A percentile compares a stretch with the other conserved stretches of the same genome.
These are phyloP conservation scores for Wickerhamiella azyma DNA, from an alignment of 805 yeast species.

Conservation along the genomic window DNA sequence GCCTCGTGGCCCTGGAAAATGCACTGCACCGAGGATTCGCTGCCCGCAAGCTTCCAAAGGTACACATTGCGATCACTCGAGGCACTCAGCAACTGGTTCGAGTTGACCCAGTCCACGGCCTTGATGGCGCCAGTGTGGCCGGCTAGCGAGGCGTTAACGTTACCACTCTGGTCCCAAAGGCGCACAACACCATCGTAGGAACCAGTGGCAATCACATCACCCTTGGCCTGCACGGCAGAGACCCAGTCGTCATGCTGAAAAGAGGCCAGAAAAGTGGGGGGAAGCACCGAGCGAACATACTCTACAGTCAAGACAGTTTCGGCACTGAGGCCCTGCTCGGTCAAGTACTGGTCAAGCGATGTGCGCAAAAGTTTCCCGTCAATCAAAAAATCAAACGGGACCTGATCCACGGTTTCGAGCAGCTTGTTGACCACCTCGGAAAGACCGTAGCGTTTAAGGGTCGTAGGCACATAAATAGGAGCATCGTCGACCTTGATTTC, in stretches of 20 bases:
- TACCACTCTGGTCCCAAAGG: conserved; percentile 72
- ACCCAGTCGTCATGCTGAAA: conserved; percentile 94
- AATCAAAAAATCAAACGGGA: conserved; percentile 86
- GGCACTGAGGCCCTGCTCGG: conserved; percentile 60
- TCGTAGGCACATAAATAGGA: conserved; percentile 78
- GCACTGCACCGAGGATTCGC: conserved; percentile 51
- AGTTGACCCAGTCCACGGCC: conserved; percentile 65
- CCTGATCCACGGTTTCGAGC: conserved; percentile 41
- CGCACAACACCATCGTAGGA: conserved; percentile 92
- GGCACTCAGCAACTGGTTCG: conserved; percentile 63
- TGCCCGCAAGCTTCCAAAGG: conserved; percentile 66
- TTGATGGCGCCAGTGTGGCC: conserved; percentile 87
- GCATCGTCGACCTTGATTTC: conserved; percentile 58
- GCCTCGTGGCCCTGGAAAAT: conserved; percentile 83
- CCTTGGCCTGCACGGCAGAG: conserved; percentile 48
- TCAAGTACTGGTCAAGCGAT: conserved; percentile 66
- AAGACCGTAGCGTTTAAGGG: conserved; percentile 77
- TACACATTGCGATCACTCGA: conserved; percentile 84
- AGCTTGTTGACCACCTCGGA: conserved; percentile 93
- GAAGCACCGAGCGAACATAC: conserved; percentile 82
- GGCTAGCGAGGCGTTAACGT: conserved; percentile 60
- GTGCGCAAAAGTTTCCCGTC: conserved; percentile 72
- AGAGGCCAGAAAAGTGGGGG: conserved; percentile 84
- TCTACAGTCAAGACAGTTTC: conserved; percentile 73
- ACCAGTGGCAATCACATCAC: conserved; percentile 54